Conservation (phyloP, 768 basidiomycete genomes). For the Auricularia sp. region DNA sequence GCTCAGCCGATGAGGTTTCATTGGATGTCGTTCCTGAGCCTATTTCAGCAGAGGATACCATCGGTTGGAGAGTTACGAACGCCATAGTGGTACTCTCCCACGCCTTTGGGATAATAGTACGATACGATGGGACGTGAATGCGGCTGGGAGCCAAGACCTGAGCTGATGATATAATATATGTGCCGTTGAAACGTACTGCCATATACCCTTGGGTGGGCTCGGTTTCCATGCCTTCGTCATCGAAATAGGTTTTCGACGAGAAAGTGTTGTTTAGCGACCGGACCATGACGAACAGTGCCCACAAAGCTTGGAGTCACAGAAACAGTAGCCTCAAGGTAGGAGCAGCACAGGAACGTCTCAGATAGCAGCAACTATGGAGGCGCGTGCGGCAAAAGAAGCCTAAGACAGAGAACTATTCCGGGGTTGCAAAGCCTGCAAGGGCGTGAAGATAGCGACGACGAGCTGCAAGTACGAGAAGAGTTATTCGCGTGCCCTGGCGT, state of each 20-base stretch:
- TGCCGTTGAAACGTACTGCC: neutral
- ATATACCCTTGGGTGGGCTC: neutral
- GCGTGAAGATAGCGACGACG: neutral
- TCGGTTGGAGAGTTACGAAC: conserved; percentile 28
- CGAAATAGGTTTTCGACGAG: neutral
- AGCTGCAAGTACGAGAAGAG: neutral
- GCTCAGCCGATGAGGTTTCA: conserved; percentile 96
- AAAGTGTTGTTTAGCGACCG: neutral
- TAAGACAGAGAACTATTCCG: neutral
- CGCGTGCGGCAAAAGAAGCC: neutral
- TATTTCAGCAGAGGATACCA: neutral
- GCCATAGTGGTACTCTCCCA: conserved; percentile 94
- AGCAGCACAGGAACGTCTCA: too few species aligned
- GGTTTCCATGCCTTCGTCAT: neutral
- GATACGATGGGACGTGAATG: conserved; percentile 88
- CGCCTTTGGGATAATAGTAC: conserved; percentile 90
- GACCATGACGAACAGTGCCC: neutral
- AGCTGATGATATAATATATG: neutral
- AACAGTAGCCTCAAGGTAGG: too few species aligned
- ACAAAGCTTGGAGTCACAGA: too few species aligned
- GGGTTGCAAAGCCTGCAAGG: neutral
- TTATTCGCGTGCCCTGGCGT: neutral
- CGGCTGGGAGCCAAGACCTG: conserved; percentile 29
- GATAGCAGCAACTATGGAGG: too few species aligned
- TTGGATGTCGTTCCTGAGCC: conserved; percentile 86